Base-by-base conservation (phyloP, 805 yeast species). In the Kazachstania kunashirensis region DNA sequence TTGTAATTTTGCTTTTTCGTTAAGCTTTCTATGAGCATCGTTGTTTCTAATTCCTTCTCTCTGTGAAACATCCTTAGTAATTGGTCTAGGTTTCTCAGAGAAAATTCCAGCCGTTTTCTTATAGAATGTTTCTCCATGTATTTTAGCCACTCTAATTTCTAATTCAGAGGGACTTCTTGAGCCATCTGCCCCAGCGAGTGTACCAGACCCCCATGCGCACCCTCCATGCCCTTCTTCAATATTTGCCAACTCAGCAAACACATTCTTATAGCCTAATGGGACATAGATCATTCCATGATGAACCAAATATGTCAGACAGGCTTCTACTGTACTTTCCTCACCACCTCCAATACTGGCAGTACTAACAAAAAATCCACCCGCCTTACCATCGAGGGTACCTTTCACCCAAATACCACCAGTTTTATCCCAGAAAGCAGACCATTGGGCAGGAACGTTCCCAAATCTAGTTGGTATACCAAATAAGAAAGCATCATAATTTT, bases 391-490 rank as follows among this genome's bases (percentile, higher is more conserved):
- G 43, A 82, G 65, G 17, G 75, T 73, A 54, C 89, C 89, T 14
- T 55, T 33, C 33, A 79, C 84, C 94, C 94, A 84, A 48, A 80
- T 65, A 26, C 76, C 77, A 55, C 89, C 92, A 30, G 88, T 77
- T 34, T 75, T 59, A 53, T 80, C 94, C 73, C 81, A 73, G 68
- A 80, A 84, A 14, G 81, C 65, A 60, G 70, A 71, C 70, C 79
- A 71, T 61, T 84, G 94, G 31, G 84, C 79, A 39, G 94, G 89
- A 61, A 69, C 61, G 58, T 69, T 73, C 61, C 95, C 95, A 56
- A 64, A 85, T 63, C 95, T 75, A 39, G 95, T 81, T 52, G 94
- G 92, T 49, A 81, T 59, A 54, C 95, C 96, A 49, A 85, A 81
- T 46, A 86, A 46, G 65, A 80, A 75, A 31, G 86, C 94, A 55